Evolutionary conservation across 139 green algal species (phyloP).

Genomic region (Monoraphidium neglectum): DNA sequence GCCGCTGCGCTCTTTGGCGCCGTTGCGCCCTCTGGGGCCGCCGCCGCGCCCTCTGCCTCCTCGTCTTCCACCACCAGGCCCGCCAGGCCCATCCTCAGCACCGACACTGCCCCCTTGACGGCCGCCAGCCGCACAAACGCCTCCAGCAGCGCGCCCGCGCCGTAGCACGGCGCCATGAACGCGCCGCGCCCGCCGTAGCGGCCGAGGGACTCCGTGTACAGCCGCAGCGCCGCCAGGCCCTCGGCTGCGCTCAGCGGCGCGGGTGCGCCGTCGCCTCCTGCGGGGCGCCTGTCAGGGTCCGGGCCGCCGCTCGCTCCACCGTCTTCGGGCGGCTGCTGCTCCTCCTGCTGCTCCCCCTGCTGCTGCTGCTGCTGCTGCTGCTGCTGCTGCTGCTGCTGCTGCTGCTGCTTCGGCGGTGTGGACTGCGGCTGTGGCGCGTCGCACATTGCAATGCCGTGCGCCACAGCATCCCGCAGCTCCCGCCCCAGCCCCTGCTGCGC

Average conservation of each 20-base stretch:
- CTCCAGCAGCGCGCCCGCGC: constrained; percentile 67
- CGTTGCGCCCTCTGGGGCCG: too few species aligned
- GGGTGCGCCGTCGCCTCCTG: too few species aligned
- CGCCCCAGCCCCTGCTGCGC: constrained; percentile 36
- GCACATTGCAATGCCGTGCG: constrained; percentile 68
- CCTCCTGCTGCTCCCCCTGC: neutral
- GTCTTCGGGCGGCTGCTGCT: too few species aligned
- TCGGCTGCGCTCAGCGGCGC: constrained; percentile 28
- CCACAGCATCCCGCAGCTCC: constrained; percentile 55
- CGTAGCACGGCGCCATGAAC: constrained; percentile 73
- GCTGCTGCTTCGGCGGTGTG: constrained; percentile 1
- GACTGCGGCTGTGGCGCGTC: constrained; percentile 19
- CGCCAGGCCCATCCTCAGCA: constrained; percentile 42
- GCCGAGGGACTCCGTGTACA: constrained; percentile 53
- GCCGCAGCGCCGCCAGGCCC: constrained; percentile 40
- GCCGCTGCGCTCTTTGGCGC: too few species aligned
- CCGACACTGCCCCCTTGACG: constrained; percentile 56
- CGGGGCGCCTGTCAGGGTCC: too few species aligned
- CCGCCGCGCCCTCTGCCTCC: neutral
- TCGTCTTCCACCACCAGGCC: constrained; percentile 25
- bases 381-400: neutral
- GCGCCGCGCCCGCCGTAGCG: constrained; percentile 46
- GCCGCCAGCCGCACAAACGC: constrained; percentile 46
- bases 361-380: constrained; percentile 9
- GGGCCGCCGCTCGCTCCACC: too few species aligned